Base-by-base conservation (phyloP, 345 rosid genomes). In the Noccaea bulbosa region DNA sequence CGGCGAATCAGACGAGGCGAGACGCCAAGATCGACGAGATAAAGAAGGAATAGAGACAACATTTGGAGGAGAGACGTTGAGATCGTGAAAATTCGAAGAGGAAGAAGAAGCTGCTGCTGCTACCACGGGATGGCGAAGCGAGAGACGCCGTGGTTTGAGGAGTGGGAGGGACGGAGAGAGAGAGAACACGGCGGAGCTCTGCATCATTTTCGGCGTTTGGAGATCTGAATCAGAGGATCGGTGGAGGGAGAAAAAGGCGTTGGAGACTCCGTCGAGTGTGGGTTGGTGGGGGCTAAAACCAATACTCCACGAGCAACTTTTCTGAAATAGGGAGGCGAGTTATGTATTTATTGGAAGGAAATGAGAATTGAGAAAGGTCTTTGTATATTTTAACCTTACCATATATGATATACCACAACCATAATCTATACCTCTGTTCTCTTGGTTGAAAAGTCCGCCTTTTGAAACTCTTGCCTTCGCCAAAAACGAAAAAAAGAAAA, bases 21-120 rank as follows among this genome's bases (percentile, higher is more conserved):
- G 67, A 53, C 83, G 65, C 96, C 96, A 90, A 14, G 93, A 84
- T 67, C 96, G 83, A 40, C 82, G 87, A 33, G 88, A 82, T 52
- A 85, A 67, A 5, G 81, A 80, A 54, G 72, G 80, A 67, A 67
- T 5, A 17, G 85, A 69, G 70, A 82, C 77, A 52, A 59, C 97
- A 81, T 81, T 81, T 67, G 27, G 57, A 14, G 17, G 55, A 17
- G 82, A 65, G 43, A 45, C 22, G 14, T 62, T 35, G 68, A 72
- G 88, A 65, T 79, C 83, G 47, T 46, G 67, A 0, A 57, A 69
- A n/a, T 64, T 65, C 34, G 83, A 52, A 20, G 79, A 56, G 56
- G 83, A 82, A 12, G 71, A 73, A 14, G 57, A 11, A 33, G 16
- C 6, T 1, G 30, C 30, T 2, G 30, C 6, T 1, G 30, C 30